Conservation (phyloP, 352 stramenopile species). For the Salisapilia sapeloensis region DNA sequence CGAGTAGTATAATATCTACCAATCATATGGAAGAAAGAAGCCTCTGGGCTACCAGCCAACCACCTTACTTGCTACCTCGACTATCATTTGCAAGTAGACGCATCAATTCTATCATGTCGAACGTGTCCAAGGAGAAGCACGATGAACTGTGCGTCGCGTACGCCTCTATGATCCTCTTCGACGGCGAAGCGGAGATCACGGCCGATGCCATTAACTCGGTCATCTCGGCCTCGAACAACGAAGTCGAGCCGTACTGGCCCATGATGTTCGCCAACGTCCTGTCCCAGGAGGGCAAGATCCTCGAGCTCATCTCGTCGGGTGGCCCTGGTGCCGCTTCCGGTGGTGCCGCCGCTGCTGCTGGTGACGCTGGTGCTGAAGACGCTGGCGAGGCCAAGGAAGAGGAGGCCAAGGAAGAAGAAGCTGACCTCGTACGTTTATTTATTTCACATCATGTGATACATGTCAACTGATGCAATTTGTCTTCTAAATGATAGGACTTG, state of each 20-base stretch:
- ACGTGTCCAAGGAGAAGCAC: slow-evolving; percentile 79
- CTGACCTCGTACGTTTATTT: slow-evolving; percentile 22
- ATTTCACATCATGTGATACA: slow-evolving; percentile 8
- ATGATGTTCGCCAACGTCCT: slow-evolving; percentile 52
- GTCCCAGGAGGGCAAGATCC: slow-evolving; percentile 61
- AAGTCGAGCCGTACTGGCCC: slow-evolving; percentile 77
- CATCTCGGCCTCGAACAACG: slow-evolving; percentile 60
- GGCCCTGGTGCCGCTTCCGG: slow-evolving; percentile 13
- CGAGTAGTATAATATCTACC: too few relatives aligned
- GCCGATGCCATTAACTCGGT: slow-evolving; percentile 42
- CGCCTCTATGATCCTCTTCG: slow-evolving; percentile 72
- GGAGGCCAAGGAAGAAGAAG: slow-evolving; percentile 41
- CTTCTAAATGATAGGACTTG: slow-evolving; percentile 15
- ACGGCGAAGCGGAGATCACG: slow-evolving; percentile 72
- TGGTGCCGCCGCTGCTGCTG: slow-evolving; percentile 17
- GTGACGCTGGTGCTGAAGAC: slow-evolving; percentile 14
- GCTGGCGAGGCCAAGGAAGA: slow-evolving; percentile 16
- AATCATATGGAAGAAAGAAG: too few relatives aligned
- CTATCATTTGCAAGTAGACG: too few relatives aligned
- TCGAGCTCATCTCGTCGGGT: slow-evolving; percentile 63
- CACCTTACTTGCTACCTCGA: too few relatives aligned
- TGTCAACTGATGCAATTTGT: background rate
- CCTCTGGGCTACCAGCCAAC: too few relatives aligned
- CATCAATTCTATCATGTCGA: too few relatives aligned
- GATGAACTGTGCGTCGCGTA: slow-evolving; percentile 75